A percentile compares a stretch with the other conserved stretches of the same genome.
Evolutionary conservation across 352 stramenopile genomes (phyloP).

Genomic region (Globisporangium paroecandrum): DNA sequence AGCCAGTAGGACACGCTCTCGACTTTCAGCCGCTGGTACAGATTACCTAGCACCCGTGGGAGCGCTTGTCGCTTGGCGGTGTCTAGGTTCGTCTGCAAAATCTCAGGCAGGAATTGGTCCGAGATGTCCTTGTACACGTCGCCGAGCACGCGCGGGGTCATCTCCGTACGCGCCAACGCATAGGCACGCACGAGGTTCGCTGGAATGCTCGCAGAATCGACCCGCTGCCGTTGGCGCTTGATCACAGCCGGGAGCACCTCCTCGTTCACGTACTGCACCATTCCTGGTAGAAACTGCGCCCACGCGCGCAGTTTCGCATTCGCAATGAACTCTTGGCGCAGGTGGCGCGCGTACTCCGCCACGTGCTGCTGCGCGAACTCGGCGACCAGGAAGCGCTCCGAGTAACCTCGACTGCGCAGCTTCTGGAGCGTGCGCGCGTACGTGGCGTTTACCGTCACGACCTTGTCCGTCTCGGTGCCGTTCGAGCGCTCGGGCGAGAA

Average conservation of each 20-base stretch:
- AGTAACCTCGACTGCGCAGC: constrained; percentile 33
- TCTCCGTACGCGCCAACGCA: constrained; percentile 45
- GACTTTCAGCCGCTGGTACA: constrained; percentile 41
- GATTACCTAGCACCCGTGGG: constrained; percentile 55
- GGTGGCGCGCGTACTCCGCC: constrained; percentile 32
- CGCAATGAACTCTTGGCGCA: constrained; percentile 51
- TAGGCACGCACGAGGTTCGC: constrained; percentile 43
- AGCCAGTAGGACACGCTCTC: constrained; percentile 51
- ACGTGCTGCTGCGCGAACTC: constrained; percentile 60
- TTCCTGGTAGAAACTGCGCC: constrained; percentile 36
- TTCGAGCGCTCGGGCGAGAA: constrained; percentile 59
- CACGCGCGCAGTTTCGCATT: constrained; percentile 54
- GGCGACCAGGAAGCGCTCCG: constrained; percentile 56
- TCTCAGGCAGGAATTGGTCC: constrained; percentile 45
- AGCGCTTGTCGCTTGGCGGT: constrained; percentile 30
- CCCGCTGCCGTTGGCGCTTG: constrained; percentile 31
- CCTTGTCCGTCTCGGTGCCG: constrained; percentile 44
- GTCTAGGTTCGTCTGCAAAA: constrained; percentile 27
- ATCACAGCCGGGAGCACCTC: constrained; percentile 46
- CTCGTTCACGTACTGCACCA: constrained; percentile 26
- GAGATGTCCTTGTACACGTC: constrained; percentile 67
- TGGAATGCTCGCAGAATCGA: constrained; percentile 47
- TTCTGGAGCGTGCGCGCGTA: constrained; percentile 58
- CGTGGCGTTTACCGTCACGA: constrained; percentile 57
- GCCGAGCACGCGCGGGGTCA: constrained; percentile 54